Evolutionary conservation across 352 stramenopile species (phyloP).

Genomic region (Pythium angustatum): DNA sequence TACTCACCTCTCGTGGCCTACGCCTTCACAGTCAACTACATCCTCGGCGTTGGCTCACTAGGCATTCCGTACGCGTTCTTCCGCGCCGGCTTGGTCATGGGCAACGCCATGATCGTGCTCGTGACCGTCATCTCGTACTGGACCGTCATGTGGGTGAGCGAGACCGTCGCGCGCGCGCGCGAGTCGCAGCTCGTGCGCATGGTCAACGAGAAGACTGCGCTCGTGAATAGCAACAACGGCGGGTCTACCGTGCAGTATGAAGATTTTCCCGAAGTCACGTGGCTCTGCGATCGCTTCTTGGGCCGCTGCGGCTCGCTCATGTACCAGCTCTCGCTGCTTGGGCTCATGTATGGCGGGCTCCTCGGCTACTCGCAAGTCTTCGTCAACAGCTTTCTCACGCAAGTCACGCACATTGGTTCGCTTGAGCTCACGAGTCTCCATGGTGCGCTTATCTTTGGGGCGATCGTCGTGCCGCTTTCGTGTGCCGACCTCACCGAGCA

Average conservation of each 20-base stretch:
- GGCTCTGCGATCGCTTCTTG: constrained; percentile 77
- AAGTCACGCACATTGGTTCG: constrained; percentile 57
- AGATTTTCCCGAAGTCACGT: constrained; percentile 79
- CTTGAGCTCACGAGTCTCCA: constrained; percentile 57
- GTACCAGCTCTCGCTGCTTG: constrained; percentile 86
- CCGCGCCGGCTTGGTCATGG: constrained; percentile 72
- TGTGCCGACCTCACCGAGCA: constrained; percentile 90
- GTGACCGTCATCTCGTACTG: constrained; percentile 84
- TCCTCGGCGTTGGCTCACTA: constrained; percentile 89
- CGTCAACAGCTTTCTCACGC: constrained; percentile 78
- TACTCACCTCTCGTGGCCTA: constrained; percentile 84
- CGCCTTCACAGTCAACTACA: constrained; percentile 93
- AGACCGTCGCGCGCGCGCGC: constrained; percentile 62
- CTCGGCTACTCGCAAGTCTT: constrained; percentile 92
- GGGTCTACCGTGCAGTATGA: constrained; percentile 39
- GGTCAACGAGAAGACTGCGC: constrained; percentile 39
- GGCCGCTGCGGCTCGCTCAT: constrained; percentile 56
- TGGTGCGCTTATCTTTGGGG: constrained; percentile 71
- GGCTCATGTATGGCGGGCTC: constrained; percentile 88
- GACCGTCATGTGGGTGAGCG: constrained; percentile 90
- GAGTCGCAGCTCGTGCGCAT: constrained; percentile 42
- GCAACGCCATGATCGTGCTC: constrained; percentile 71
- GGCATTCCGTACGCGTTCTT: constrained; percentile 89
- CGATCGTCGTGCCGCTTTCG: constrained; percentile 87
- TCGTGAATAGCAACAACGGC: too few species aligned